Conservation (phyloP, 352 stramenopile genomes). For the Phytophthora melonis region DNA sequence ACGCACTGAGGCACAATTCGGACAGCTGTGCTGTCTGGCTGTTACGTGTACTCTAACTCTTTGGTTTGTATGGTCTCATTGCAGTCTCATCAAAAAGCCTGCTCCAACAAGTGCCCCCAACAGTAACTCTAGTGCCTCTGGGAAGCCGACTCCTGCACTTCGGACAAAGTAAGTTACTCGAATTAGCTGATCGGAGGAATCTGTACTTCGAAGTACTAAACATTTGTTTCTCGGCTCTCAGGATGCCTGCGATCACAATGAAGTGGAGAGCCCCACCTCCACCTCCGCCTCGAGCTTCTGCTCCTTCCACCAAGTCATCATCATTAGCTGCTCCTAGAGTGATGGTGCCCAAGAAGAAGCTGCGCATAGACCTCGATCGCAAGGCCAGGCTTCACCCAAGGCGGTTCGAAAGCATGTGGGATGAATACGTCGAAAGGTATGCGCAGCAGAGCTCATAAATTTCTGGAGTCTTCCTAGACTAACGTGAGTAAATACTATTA, state of each 20-base stretch:
- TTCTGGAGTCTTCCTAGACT: not conserved
- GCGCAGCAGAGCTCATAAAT: not conserved
- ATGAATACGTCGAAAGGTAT: constrained; percentile 77
- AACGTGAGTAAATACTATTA: constrained; percentile 3
- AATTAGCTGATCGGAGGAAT: not conserved
- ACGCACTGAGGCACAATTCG: not conserved
- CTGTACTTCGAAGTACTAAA: not conserved
- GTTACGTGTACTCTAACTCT: not conserved
- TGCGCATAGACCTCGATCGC: constrained; percentile 53
- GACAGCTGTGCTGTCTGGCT: not conserved
- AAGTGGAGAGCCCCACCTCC: constrained; percentile 57
- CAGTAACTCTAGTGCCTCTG: not conserved
- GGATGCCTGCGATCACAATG: constrained; percentile 76
- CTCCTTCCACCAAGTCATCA: constrained; percentile 13
- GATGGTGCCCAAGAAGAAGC: constrained; percentile 9
- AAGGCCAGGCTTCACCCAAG: constrained; percentile 62
- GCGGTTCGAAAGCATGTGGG: constrained; percentile 81
- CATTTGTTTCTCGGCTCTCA: constrained; percentile 16
- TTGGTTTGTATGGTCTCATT: not conserved
- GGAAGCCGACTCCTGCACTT: constrained; percentile 11
- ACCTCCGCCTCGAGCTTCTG: constrained; percentile 10
- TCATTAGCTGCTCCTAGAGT: constrained; percentile 23
- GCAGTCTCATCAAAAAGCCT: constrained; percentile 32
- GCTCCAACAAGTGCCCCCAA: not conserved
- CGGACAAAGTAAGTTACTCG: constrained; percentile 25